Evolutionary conservation across 2,329 filamentous ascomycete genomes (phyloP), one percentile per base, ranked within the genome.

Genomic region (Colletotrichum falcatum): DNA sequence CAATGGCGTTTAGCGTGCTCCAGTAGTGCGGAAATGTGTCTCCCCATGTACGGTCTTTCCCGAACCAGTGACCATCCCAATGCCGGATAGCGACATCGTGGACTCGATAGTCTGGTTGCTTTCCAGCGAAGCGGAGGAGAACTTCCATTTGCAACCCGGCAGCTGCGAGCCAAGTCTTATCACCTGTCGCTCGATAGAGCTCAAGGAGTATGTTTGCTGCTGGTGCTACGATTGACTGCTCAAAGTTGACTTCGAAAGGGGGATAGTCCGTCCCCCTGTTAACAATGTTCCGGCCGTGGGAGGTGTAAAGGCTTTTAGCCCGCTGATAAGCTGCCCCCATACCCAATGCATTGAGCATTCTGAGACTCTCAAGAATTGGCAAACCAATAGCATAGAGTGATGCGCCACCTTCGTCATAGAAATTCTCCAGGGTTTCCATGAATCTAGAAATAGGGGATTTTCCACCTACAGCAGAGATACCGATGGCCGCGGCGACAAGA

Each of bases 161-260:
- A 3, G 56, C 70, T 3, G 81, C 75, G 37, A 86, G 80, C 44
- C 75, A 76, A 2, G 80, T 78, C 4, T 62, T 9, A 63, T 88
- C 81, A 0, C 79, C 78, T 5, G 81, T 84, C 4, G 83, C 83
- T 49, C 77, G 79, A 64, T 81, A 79, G 9, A 89, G 80, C 76
- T 89, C 87, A 30, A 85, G 83, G 1, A 89, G 79, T 4, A 62
- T 71, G 8, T 44, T 67, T 16, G 70, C 67, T 20, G 70, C 70
- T n/a, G 70, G 70, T 2, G 70, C 70, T 8, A 72, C 67, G 23
- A 71, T 71, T 3, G 70, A 72, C 46, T 72, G 67, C 48, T 72
- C 67, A 33, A 72, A 71, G 28, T 72, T 72, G 20, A 72, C 70
- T 35, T 72, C 70, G 14, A 66, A 72, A 0, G 70, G 58, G 16